These are phyloP conservation scores for Chalciporus piperatus DNA, from an alignment of 768 basidiomycete species.

Conservation along the genomic window DNA sequence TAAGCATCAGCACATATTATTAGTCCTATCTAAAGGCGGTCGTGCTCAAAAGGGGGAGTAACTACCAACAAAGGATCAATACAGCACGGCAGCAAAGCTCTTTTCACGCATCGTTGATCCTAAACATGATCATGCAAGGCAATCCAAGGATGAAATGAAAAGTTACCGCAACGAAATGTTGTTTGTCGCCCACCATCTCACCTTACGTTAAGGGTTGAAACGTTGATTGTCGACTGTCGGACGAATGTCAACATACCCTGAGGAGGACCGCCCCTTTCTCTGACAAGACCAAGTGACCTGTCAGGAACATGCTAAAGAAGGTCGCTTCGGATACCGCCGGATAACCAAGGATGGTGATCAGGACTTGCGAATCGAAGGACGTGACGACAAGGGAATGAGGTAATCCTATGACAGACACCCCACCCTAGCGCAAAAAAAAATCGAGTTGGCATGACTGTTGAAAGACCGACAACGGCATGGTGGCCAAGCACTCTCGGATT, in stretches of 20 bases:
- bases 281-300: slow-evolving; percentile 17
- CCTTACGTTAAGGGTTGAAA: slow-evolving; percentile 11
- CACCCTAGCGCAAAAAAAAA: background rate
- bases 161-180: background rate
- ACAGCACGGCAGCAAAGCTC: background rate
- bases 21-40: slow-evolving; percentile 6
- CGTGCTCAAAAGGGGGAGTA: slow-evolving; percentile 1
- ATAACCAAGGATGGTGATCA: slow-evolving; percentile 6
- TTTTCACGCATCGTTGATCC: background rate
- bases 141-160: background rate
- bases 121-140: background rate
- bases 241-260: slow-evolving; percentile 1
- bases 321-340: slow-evolving; percentile 34
- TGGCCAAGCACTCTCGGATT: background rate
- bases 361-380: background rate
- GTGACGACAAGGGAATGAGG: slow-evolving; percentile 22
- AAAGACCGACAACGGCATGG: slow-evolving; percentile 3
- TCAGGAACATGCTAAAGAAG: slow-evolving; percentile 22
- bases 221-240: background rate
- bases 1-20: slow-evolving; percentile 11
- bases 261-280: slow-evolving; percentile 17
- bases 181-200: slow-evolving; percentile 1
- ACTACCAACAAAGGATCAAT: background rate
- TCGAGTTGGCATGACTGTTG: background rate
- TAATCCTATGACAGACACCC: slow-evolving; percentile 15